Evolutionary conservation across 2,329 filamentous ascomycete genomes (phyloP), one percentile per base, ranked within the genome.

Genomic region (Tolypocladium paradoxum): DNA sequence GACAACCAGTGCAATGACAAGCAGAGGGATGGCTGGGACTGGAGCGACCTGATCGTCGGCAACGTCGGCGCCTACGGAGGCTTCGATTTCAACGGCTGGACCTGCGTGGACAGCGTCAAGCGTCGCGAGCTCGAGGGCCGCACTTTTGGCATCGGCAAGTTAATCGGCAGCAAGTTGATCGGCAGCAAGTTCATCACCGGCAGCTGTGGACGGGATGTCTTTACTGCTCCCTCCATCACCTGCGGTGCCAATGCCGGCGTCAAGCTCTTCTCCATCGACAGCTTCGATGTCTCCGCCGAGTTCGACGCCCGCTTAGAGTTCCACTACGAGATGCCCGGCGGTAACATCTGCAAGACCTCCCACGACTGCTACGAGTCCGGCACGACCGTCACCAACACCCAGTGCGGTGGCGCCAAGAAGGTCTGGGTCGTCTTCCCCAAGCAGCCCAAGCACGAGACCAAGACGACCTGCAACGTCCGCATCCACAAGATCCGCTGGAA

Each of bases 331-430:
- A 95, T 96, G 90, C 79, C 83, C 2, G 88, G 92, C 67, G 88
- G 88, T 61, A 84, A 82, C 16, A 81, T 70, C 55, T 97, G 92
- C 83, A 92, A 88, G 74, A 87, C 95, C 63, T 83, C 81, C 57
- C 75, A 80, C 59, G 65, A 76, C 51, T 95, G 89, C 80, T 81
- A 76, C 58, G 74, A 77, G 53, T 73, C 77, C 18, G 88, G 88
- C 63, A 84, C 82, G 54, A 80, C 78, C 48, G 77, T 96, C 62
- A 73, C 82, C 72, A 96, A 96, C 80, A 82, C 76, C 56, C 90
- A 96, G 78, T 97, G 92, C 68, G 92, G 90, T 81, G 91, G 91
- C 70, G 91, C 92, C 59, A 89, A 79, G 67, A 84, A 82, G 54
- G 90, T 96, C 56, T 83, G 81, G 52, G 84, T 96, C 67, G 72